Evolutionary conservation across 2,329 filamentous ascomycete genomes (phyloP).

Genomic region (Pseudogymnoascus sp.): DNA sequence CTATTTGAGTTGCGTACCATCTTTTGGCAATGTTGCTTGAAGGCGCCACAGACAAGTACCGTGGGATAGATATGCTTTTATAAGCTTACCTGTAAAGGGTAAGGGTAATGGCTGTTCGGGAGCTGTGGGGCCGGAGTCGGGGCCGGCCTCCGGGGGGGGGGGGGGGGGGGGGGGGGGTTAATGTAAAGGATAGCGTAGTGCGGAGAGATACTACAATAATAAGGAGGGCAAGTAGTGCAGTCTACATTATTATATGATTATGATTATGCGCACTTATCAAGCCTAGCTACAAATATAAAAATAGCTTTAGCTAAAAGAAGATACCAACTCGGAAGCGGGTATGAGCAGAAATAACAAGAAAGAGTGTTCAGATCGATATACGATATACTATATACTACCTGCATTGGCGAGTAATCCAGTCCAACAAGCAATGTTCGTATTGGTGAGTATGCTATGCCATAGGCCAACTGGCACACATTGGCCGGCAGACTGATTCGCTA

Average conservation of each 20-base stretch:
- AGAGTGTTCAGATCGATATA: neutral
- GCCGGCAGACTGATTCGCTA: neutral
- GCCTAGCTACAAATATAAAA: neutral
- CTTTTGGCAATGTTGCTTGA: neutral
- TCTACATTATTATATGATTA: neutral
- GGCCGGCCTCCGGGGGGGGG: too few relatives aligned
- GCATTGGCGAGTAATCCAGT: too few relatives aligned
- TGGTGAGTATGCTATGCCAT: neutral
- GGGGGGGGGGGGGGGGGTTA: too few relatives aligned
- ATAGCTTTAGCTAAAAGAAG: neutral
- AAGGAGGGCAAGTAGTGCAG: neutral
- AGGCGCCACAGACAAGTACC: neutral
- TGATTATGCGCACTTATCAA: neutral
- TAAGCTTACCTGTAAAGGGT: neutral
- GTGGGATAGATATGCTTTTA: neutral
- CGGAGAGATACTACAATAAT: neutral
- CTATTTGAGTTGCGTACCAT: neutral
- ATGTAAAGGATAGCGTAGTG: neutral
- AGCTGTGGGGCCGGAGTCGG: too few relatives aligned
- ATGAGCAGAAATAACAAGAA: neutral
- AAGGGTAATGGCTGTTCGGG: too few relatives aligned
- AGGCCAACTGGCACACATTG: neutral
- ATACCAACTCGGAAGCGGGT: neutral
- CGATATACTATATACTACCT: neutral
- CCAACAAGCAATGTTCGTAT: neutral